Evolutionary conservation across 2,329 filamentous ascomycete genomes (phyloP).

Genomic region (Xylaria hypoxylon): DNA sequence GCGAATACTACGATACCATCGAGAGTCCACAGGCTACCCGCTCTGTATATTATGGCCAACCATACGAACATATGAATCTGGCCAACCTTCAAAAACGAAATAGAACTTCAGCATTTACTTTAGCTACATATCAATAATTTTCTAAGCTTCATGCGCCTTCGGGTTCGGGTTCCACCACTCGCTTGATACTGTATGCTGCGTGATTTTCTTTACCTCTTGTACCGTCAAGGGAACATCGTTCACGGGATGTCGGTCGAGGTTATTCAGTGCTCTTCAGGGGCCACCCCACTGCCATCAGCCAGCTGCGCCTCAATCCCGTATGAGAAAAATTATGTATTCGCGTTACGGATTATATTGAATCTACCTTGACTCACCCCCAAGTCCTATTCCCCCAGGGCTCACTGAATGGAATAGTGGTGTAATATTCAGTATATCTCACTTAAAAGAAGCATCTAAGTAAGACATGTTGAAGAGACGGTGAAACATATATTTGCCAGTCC

Average conservation of each 20-base stretch:
- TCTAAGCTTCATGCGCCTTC: too few relatives aligned
- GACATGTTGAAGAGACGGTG: too few relatives aligned
- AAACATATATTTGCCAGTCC: too few relatives aligned
- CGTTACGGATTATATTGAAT: not conserved
- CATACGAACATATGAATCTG: not conserved
- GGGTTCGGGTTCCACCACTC: too few relatives aligned
- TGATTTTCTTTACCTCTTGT: too few relatives aligned
- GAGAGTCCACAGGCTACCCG: not conserved
- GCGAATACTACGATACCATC: not conserved
- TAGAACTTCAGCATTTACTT: not conserved
- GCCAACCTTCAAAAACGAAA: not conserved
- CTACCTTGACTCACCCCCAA: not conserved
- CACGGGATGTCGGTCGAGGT: too few relatives aligned
- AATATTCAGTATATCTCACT: not conserved
- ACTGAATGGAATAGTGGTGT: not conserved
- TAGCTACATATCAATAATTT: not conserved
- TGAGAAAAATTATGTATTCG: not conserved
- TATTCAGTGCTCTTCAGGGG: not conserved
- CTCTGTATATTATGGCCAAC: constrained; percentile 5
- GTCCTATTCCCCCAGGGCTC: not conserved
- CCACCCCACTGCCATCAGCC: not conserved
- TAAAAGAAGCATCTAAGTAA: not conserved
- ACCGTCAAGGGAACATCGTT: too few relatives aligned
- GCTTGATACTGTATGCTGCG: too few relatives aligned
- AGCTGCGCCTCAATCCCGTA: not conserved